Evolutionary conservation across 805 yeast genomes (phyloP).

Genomic region (Brettanomyces custersianus): DNA sequence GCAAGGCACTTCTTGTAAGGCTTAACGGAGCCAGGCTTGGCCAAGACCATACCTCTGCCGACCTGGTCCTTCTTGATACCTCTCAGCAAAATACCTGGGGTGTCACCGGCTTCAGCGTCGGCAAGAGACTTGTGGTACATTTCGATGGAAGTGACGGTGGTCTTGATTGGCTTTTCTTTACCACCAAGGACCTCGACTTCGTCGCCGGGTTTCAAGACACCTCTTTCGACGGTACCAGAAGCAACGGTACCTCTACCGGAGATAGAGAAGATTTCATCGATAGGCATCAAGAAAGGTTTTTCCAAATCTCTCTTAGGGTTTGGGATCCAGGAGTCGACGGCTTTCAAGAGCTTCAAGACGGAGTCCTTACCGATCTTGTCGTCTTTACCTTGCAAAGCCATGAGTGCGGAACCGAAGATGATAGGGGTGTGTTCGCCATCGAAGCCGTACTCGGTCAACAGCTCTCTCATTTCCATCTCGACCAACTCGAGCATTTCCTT

Average conservation of each 20-base stretch:
- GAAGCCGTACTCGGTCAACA: conserved; percentile 82
- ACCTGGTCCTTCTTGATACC: conserved; percentile 98
- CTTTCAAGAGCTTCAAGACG: conserved; percentile 73
- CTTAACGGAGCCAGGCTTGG: conserved; percentile 86
- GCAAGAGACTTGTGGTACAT: conserved; percentile 99
- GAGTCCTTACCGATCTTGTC: conserved; percentile 91
- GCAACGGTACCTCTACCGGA: conserved; percentile 99
- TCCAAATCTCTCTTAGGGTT: conserved; percentile 95
- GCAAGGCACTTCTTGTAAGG: conserved; percentile 93
- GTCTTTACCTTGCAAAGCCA: conserved; percentile 82
- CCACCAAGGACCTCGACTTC: conserved; percentile 95
- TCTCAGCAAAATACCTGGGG: conserved; percentile 94
- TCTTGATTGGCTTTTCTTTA: conserved; percentile 78
- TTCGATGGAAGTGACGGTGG: conserved; percentile 97
- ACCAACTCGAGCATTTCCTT: conserved; percentile 99
- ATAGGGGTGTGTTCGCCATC: conserved; percentile 99
- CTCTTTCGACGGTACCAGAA: conserved; percentile 99
- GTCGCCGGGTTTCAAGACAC: conserved; percentile 94
- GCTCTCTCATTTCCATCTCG: conserved; percentile 99
- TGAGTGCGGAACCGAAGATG: conserved; percentile 95
- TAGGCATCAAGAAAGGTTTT: conserved; percentile 93
- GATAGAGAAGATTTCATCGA: conserved; percentile 95
- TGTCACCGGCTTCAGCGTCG: conserved; percentile 98
- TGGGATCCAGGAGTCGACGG: conserved; percentile 91
- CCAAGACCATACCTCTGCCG: conserved; percentile 94